phyloP scores from a whole-genome alignment of 108 stramenopile species.

The Skeletonema grethae region DNA sequence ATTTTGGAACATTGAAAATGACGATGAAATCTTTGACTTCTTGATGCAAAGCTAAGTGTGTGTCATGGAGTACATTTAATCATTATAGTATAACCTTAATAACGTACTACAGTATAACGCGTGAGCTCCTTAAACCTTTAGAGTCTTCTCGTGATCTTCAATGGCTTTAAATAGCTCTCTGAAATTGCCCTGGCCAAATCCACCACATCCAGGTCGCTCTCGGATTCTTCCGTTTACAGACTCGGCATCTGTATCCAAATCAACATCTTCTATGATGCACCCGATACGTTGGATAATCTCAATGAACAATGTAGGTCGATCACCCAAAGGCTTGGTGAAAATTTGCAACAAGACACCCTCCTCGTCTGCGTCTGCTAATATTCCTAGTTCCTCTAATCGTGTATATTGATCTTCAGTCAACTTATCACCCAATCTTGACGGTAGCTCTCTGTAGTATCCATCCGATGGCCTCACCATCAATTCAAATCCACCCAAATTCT shows the following conservation, averaged over 20 bases:
- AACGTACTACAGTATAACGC: background rate
- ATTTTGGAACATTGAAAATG: constrained; percentile 75
- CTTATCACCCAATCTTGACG: constrained; percentile 49
- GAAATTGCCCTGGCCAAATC: constrained; percentile 92
- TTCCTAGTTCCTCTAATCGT: constrained; percentile 70
- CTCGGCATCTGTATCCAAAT: background rate
- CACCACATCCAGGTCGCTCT: constrained; percentile 84
- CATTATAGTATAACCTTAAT: background rate
- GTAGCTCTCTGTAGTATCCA: constrained; percentile 72
- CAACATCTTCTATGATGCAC: constrained; percentile 53
- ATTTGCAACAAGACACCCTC: constrained; percentile 86
- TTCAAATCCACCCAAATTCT: constrained; percentile 76
- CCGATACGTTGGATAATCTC: constrained; percentile 93
- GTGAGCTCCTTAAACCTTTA: constrained; percentile 44
- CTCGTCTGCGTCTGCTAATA: constrained; percentile 86
- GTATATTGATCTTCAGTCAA: constrained; percentile 55
- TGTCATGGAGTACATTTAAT: background rate
- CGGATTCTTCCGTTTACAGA: background rate
- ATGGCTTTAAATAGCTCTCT: constrained; percentile 87
- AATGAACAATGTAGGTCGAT: constrained; percentile 85
- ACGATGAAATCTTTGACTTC: constrained; percentile 87
- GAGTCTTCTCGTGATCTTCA: constrained; percentile 79
- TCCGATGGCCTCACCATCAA: constrained; percentile 78
- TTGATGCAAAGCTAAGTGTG: constrained; percentile 57
- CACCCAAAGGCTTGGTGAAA: constrained; percentile 87